Base-by-base conservation (phyloP, 2,329 filamentous ascomycete species). In the Penicillium sp. region DNA sequence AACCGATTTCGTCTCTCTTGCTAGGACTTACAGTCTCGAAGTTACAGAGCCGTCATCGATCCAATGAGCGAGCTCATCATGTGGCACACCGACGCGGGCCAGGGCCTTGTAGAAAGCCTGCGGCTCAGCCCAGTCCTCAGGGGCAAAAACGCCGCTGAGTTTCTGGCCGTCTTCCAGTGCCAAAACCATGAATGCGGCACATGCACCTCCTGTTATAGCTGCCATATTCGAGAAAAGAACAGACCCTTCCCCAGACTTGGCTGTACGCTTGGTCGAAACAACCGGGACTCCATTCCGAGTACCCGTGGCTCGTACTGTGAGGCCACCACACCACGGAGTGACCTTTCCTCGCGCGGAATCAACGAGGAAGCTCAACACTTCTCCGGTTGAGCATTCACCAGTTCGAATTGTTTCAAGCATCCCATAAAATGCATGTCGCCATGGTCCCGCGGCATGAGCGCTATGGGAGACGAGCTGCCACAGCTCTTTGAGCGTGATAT, bases 331-430 rank as follows among this genome's bases (percentile, higher is more conserved):
- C 8, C 13, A 43, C 13, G 40, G 40, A 43, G 40, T 10, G 40
- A 43, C 40, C 40, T 43, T 43, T 43, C 40, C 40, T 19, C 40
- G 40, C 19, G 19, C 19, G 25, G 19, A 43, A 25, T 43, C 40
- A 25, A 25, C 13, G 40, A 43, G 40, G 30, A 30, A 55, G 10
- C 19, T 55, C 25, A 48, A 25, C 16, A 46, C 53, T 48, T 55
- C 53, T 14, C 19, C 42, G 8, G n/a, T 48, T 10, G 40, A 43
- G 6, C 53, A 55, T 45, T 55, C 42, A 8, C 53, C 53, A 25
- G n/a, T 48, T 40, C 42, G 28, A 28, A 55, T 55, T 25, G 38
- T 38, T 10, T 55, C 53, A 48, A 55, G 42, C 53, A 55, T 55
- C 13, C 53, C 53, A 16, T 28, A 55, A 16, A 55, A 38, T 28